phyloP scores from a whole-genome alignment of 225 moss, liverwort and hornwort genomes.

The Anthoceros angustus region DNA sequence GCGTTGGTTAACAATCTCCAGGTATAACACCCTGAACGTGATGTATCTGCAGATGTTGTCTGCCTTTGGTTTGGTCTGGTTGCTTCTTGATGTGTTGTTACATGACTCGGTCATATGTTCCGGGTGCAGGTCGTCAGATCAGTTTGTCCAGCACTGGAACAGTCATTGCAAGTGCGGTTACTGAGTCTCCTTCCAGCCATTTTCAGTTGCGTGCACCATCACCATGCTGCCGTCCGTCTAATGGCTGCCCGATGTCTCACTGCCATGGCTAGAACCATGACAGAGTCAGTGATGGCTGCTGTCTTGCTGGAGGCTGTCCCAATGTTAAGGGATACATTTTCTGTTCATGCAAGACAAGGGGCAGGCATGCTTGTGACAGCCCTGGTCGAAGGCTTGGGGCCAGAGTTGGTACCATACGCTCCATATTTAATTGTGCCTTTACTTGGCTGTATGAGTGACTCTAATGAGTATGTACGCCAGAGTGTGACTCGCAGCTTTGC shows the following conservation, averaged over 20 bases:
- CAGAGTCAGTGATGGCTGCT: conserved; percentile 63
- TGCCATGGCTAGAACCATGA: conserved; percentile 64
- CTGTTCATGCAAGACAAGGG: conserved; percentile 76
- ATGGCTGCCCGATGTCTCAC: conserved; percentile 69
- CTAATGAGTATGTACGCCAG: conserved; percentile 61
- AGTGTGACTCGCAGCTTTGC: conserved; percentile 91
- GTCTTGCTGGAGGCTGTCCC: conserved; percentile 70
- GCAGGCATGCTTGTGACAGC: conserved; percentile 77
- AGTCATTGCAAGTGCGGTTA: conserved; percentile 29
- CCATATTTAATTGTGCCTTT: conserved; percentile 77
- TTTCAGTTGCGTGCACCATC: conserved; percentile 61
- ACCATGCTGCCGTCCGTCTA: conserved; percentile 52
- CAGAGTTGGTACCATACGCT: conserved; percentile 71
- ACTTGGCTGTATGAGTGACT: conserved; percentile 85
- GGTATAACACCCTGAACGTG: conserved; percentile 17
- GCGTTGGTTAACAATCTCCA: conserved; percentile 71
- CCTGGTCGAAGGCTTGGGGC: conserved; percentile 66
- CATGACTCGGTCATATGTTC: not conserved
- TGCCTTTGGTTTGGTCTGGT: not conserved
- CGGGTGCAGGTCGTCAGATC: conserved; percentile 58
- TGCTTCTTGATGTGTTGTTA: not conserved
- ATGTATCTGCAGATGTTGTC: not conserved
- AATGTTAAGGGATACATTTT: conserved; percentile 59
- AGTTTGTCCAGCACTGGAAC: conserved; percentile 52
- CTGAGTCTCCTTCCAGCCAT: conserved; percentile 60